Evolutionary conservation across 2,329 filamentous ascomycete genomes (phyloP).

Genomic region (Phyllosticta paracitricarpa): DNA sequence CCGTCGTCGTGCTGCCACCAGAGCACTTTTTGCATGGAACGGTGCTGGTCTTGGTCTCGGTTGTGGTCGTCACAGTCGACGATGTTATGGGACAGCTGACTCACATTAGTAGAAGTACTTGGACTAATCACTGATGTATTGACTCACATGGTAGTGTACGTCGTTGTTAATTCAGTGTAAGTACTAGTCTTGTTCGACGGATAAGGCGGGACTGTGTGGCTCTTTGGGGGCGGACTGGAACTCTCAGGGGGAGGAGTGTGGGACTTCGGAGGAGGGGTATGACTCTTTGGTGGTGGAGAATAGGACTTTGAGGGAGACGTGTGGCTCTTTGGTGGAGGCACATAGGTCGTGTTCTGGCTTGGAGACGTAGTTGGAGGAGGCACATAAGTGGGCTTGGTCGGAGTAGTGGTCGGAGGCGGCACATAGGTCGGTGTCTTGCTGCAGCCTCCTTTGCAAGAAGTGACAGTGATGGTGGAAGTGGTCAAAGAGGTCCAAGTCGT

Average conservation of each 20-base stretch:
- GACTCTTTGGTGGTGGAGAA: not conserved
- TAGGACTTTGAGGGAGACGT: not conserved
- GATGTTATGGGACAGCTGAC: constrained; percentile 12
- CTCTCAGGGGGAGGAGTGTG: not conserved
- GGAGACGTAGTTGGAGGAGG: not conserved
- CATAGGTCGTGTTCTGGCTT: not conserved
- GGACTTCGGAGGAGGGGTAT: not conserved
- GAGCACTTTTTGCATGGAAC: constrained; percentile 4
- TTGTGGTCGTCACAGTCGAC: constrained; percentile 10
- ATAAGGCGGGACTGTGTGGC: not conserved
- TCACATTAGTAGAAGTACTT: not conserved
- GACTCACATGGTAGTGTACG: constrained; percentile 11
- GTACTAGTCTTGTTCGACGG: not conserved
- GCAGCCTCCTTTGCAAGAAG: constrained; percentile 8
- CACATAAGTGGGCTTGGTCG: not conserved
- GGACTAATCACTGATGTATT: not conserved
- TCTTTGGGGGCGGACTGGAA: not conserved
- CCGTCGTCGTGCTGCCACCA: constrained; percentile 2
- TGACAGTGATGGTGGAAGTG: constrained; percentile 11
- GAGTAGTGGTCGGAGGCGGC: not conserved
- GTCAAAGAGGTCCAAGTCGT: constrained; percentile 9
- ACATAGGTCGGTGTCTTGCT: constrained; percentile 5
- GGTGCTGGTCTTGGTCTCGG: constrained; percentile 8
- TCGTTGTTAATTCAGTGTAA: constrained; percentile 3
- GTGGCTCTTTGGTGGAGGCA: not conserved